Evolutionary conservation across 371 early-diverging fungal genomes (phyloP).

Genomic region (Zopfochytrium polystomum): DNA sequence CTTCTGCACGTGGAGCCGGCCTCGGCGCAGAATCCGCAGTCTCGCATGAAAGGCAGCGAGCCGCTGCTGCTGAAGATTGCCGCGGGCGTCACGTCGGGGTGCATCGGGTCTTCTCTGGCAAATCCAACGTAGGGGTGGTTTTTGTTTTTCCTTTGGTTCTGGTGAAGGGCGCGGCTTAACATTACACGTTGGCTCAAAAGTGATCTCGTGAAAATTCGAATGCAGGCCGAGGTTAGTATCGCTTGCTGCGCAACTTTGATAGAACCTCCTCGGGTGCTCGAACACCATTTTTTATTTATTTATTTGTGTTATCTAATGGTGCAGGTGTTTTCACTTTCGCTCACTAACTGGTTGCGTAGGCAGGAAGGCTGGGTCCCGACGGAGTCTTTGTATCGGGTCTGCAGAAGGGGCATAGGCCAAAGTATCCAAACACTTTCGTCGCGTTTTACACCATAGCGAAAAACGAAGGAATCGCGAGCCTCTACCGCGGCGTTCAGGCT

Average conservation of each 20-base stretch:
- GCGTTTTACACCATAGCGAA: conserved; percentile 20
- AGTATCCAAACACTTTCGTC: conserved; percentile 20
- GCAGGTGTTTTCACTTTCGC: conserved; percentile 17
- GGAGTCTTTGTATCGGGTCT: conserved; percentile 28
- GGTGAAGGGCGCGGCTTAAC: too few relatives aligned
- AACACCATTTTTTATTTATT: background rate
- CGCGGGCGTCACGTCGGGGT: conserved; percentile 44
- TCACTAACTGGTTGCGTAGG: conserved; percentile 48
- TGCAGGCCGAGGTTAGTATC: background rate
- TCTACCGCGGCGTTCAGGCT: conserved; percentile 26
- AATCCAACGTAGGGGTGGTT: conserved; percentile 30
- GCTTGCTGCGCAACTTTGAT: background rate
- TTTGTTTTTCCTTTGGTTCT: too few relatives aligned
- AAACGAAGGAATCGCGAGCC: conserved; percentile 15
- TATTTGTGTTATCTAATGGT: background rate
- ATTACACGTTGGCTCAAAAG: too few relatives aligned
- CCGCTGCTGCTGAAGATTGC: conserved; percentile 37
- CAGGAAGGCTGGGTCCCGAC: conserved; percentile 6
- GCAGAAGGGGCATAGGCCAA: conserved; percentile 13
- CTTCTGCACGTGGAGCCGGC: conserved; percentile 6
- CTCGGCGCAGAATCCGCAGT: background rate
- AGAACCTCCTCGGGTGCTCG: background rate
- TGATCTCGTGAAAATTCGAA: background rate
- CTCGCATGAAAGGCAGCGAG: conserved; percentile 28
- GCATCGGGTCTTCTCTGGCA: conserved; percentile 31